A percentile compares a stretch with the other conserved stretches of the same genome.
Conservation (phyloP, 176 grass and related monocot genomes). For the Microstegium vimineum region DNA sequence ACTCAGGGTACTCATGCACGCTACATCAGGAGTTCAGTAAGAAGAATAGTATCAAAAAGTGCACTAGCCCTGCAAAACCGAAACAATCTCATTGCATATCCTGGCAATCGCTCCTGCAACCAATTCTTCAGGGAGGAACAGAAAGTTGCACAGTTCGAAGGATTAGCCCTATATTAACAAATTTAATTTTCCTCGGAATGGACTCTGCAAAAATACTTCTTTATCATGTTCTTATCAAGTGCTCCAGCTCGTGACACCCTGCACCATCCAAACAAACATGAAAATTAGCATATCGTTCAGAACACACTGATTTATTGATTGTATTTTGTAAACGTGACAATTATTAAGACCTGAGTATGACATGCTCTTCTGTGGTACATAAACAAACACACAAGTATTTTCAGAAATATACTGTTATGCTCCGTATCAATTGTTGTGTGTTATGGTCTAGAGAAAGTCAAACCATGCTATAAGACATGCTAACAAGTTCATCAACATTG, state of each 20-base stretch:
- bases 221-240: constrained; percentile 10
- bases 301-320: neutral
- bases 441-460: neutral
- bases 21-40: neutral
- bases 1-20: neutral
- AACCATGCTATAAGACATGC: neutral
- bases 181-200: neutral
- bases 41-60: neutral
- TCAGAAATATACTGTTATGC: neutral
- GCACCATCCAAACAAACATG: constrained; percentile 21
- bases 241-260: constrained; percentile 5
- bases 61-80: neutral
- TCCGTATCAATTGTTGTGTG: neutral
- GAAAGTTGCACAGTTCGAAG: neutral
- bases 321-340: neutral
- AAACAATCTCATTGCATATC: neutral
- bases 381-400: neutral
- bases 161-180: neutral
- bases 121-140: neutral
- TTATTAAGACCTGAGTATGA: neutral
- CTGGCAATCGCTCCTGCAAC: neutral
- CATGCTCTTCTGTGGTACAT: neutral
- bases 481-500: neutral
- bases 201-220: neutral
- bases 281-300: neutral